phyloP scores from a whole-genome alignment of 371 early-diverging fungal species.

The Mortierella sp. region DNA sequence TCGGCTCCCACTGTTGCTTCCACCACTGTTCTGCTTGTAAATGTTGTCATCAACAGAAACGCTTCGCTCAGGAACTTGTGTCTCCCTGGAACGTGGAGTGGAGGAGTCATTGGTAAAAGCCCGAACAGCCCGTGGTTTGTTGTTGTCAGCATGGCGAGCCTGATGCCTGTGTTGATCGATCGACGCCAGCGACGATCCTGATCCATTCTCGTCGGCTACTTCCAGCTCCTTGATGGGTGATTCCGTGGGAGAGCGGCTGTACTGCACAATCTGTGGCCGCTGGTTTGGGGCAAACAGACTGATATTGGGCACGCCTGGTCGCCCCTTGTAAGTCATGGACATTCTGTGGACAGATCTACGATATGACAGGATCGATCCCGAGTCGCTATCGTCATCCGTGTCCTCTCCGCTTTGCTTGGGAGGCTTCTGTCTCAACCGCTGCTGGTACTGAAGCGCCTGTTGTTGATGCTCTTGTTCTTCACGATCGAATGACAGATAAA shows the following conservation, averaged over 20 bases:
- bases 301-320: conserved; percentile 43
- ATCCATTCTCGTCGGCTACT: not conserved
- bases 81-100: conserved; percentile 4
- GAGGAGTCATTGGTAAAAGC: conserved; percentile 18
- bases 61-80: conserved; percentile 27
- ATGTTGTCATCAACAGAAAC: conserved; percentile 18
- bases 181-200: conserved; percentile 22
- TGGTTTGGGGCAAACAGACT: conserved; percentile 33
- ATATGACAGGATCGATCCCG: conserved; percentile 32
- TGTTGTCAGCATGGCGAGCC: conserved; percentile 3
- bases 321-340: conserved; percentile 39
- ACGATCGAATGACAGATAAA: conserved; percentile 34
- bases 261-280: conserved; percentile 14
- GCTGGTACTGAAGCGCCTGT: conserved; percentile 53
- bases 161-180: conserved; percentile 10
- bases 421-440: conserved; percentile 45
- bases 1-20: not conserved
- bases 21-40: conserved; percentile 1
- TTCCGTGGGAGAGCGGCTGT: conserved; percentile 14
- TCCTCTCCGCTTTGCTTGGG: conserved; percentile 41
- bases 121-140: conserved; percentile 16
- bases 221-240: conserved; percentile 10
- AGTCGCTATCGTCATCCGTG: conserved; percentile 41
- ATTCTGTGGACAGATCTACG: conserved; percentile 35
- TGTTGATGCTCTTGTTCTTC: conserved; percentile 17